phyloP scores from a whole-genome alignment of 2,329 filamentous ascomycete species.

The Fusarium cicatricum region DNA sequence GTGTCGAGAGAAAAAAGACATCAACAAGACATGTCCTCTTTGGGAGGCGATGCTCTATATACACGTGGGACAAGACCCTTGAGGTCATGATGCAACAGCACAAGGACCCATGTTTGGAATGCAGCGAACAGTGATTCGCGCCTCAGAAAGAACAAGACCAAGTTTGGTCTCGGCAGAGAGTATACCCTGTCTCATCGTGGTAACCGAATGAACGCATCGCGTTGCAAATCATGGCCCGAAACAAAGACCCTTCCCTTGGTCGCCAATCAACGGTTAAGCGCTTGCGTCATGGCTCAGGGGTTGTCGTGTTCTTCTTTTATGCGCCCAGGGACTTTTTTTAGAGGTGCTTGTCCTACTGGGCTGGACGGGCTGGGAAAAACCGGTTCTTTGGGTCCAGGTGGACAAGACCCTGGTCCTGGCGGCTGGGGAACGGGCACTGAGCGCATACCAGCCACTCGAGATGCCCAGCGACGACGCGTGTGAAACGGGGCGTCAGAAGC shows the following conservation, averaged over 20 bases:
- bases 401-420: conserved; percentile 8
- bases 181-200: background rate
- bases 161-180: conserved; percentile 10
- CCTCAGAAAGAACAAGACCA: conserved; percentile 7
- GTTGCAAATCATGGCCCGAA: conserved; percentile 36
- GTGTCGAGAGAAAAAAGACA: conserved; percentile 11
- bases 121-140: conserved; percentile 21
- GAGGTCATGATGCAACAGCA: conserved; percentile 26
- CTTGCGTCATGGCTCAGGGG: conserved; percentile 28
- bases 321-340: background rate
- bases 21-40: background rate
- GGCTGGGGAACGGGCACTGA: background rate
- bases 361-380: conserved; percentile 10
- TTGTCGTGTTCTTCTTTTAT: background rate
- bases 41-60: conserved; percentile 27
- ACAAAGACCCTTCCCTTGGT: conserved; percentile 11
- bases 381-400: conserved; percentile 16
- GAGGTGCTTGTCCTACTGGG: background rate
- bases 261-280: conserved; percentile 16
- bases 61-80: conserved; percentile 12
- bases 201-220: conserved; percentile 31
- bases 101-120: too few relatives aligned
- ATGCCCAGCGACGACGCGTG: conserved; percentile 14
- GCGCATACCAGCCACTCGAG: conserved; percentile 26
- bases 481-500: conserved; percentile 19